phyloP scores from a whole-genome alignment of 768 basidiomycete genomes.

The Termitomyces heimii region DNA sequence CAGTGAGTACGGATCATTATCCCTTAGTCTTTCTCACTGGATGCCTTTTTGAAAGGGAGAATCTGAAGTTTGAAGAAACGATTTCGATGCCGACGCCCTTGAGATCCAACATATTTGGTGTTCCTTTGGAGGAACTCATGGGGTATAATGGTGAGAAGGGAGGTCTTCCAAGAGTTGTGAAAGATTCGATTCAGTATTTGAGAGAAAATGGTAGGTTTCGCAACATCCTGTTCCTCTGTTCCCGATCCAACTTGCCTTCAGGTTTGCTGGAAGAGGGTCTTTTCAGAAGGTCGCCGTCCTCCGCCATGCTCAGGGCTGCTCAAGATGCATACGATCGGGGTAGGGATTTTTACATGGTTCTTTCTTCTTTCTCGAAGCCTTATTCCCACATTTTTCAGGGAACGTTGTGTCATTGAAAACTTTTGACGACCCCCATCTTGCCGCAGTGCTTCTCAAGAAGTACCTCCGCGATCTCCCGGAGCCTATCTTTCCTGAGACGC shows the following conservation, averaged over 20 bases:
- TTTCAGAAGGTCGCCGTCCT: constrained; percentile 77
- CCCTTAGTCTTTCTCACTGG: neutral
- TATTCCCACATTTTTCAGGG: constrained; percentile 33
- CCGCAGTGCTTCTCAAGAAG: constrained; percentile 83
- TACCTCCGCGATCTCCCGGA: constrained; percentile 76
- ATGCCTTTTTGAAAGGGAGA: constrained; percentile 51
- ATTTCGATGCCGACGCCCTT: constrained; percentile 61
- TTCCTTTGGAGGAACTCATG: constrained; percentile 80
- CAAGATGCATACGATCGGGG: constrained; percentile 85
- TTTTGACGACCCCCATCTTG: constrained; percentile 73
- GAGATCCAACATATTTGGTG: constrained; percentile 67
- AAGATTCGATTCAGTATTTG: constrained; percentile 68
- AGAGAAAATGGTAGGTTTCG: constrained; percentile 44
- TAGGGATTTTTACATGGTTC: constrained; percentile 14
- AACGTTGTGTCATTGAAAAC: constrained; percentile 74
- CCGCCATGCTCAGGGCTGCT: constrained; percentile 62
- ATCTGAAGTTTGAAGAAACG: constrained; percentile 64
- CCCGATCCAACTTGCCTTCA: constrained; percentile 10
- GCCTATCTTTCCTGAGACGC: constrained; percentile 67
- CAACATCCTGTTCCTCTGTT: constrained; percentile 10
- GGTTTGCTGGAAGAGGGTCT: constrained; percentile 73
- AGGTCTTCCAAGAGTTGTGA: constrained; percentile 74
- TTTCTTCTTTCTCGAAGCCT: neutral
- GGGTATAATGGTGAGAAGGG: constrained; percentile 80
- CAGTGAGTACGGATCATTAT: constrained; percentile 41